phyloP scores from a whole-genome alignment of 176 grass and related monocot genomes.

The Zizania latifolia region DNA sequence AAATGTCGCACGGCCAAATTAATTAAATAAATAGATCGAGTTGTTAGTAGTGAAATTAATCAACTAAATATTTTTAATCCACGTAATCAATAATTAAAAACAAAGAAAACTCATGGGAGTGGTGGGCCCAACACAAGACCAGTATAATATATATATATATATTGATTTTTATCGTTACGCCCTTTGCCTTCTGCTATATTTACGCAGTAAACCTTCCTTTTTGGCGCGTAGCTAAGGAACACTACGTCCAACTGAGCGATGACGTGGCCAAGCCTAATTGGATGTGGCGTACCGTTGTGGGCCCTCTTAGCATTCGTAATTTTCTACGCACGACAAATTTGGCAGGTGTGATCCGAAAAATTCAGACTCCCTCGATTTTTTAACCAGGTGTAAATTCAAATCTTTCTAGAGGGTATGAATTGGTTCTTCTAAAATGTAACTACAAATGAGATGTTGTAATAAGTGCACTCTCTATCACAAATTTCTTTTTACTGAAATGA shows the following conservation, averaged over 20 bases:
- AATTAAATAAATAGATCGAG: no score
- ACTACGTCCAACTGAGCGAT: neutral
- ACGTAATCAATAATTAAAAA: no score
- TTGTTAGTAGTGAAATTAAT: no score
- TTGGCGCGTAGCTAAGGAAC: neutral
- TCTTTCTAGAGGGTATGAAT: neutral
- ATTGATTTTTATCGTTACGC: neutral
- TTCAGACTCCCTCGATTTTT: neutral
- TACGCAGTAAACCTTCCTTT: neutral
- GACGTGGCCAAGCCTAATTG: neutral
- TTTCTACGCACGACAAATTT: slow-evolving; percentile 7
- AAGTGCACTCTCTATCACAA: no score
- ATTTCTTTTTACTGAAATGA: no score
- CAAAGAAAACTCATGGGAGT: neutral
- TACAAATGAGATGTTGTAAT: no score
- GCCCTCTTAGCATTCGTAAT: neutral
- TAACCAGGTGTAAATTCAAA: neutral
- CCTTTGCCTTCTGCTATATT: neutral
- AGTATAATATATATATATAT: no score
- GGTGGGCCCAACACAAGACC: neutral
- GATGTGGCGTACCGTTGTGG: neutral
- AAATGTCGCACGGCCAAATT: no score
- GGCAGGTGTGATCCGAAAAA: slow-evolving; percentile 20
- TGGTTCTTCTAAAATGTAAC: neutral
- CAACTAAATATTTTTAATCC: no score